Base-by-base conservation (phyloP, 2,329 filamentous ascomycete species). In the Coniochaeta ligniaria region DNA sequence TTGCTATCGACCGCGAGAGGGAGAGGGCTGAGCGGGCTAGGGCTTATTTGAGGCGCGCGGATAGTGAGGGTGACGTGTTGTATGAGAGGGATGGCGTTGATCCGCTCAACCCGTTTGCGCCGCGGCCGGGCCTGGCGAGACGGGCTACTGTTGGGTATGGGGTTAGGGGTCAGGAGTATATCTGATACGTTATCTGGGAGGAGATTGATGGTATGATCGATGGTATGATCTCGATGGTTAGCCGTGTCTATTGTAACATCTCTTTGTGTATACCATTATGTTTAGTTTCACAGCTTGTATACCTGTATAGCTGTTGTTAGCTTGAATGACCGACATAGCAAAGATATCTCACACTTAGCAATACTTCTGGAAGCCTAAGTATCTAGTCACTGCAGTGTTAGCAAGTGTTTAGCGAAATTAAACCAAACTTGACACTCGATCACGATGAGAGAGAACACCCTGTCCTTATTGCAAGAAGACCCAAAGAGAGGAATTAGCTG, bases 41-140 rank as follows among this genome's bases (percentile, higher is more conserved):
- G 54, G 35, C 14, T 16, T 57, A 20, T 24, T 24, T 35, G 9
- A 57, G 31, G 17, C n/a, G 28, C 31, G 54, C 28, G 33, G 54
- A 57, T 8, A 38, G 47, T n/a, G 47, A 52, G 24, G 47, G 22
- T 8, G 47, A 52, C 2, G 24, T 28, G 8, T 28, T 28, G 16
- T 57, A 38, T 57, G 54, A 57, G 31, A 36, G 54, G 54, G 54
- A 57, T 6, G 35, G 54, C 16, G 47, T 52, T 52, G 47, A 52
- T 52, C 47, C 47, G 47, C 14, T 52, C 26, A 57, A 38, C 24
- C 54, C 54, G 7, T 57, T 57, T 57, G 54, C 26, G 17, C 35
- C 54, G 35, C 31, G 54, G 54, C 54, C 54, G 11, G 35, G 54
- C 2, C 22, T 57, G 17, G n/a, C 31, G 12, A 36, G 54, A n/a